phyloP scores from a whole-genome alignment of 2,329 filamentous ascomycete species.

The Pyrenophora teres region DNA sequence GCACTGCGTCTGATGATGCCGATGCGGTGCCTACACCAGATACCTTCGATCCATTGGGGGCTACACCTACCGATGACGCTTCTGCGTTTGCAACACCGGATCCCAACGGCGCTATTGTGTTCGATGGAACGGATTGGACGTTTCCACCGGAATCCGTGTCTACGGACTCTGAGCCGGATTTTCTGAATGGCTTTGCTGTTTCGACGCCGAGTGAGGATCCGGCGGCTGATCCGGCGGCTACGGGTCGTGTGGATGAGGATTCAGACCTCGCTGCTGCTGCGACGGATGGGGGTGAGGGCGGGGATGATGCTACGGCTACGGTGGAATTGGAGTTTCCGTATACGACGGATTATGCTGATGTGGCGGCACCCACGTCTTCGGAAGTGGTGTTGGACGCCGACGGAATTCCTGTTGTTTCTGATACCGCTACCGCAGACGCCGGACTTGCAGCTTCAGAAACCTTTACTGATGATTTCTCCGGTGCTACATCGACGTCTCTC shows the following conservation, averaged over 20 bases:
- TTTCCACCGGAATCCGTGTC: not conserved
- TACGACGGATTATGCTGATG: not conserved
- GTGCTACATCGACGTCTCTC: no score
- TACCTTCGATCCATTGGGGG: no score
- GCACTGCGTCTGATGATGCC: no score
- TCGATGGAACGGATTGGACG: not conserved
- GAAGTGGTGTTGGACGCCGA: not conserved
- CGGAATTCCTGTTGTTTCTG: no score
- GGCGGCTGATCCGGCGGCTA: no score
- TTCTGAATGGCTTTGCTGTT: not conserved
- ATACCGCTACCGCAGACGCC: no score
- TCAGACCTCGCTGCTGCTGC: no score
- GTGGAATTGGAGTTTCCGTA: not conserved
- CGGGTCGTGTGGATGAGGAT: no score
- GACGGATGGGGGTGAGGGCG: no score
- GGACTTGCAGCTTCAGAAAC: no score
- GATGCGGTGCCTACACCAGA: not conserved
- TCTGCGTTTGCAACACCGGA: not conserved
- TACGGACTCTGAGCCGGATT: not conserved
- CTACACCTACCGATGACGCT: not conserved
- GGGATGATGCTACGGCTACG: no score
- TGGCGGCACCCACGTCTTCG: not conserved
- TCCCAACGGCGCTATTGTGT: not conserved
- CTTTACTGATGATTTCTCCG: no score
- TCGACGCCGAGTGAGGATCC: not conserved